Percentiles rank a stretch among this genome's conserved stretches.
phyloP scores from a whole-genome alignment of 345 rosid genomes.

The rapeseed (Brassica napus) region Da-Ae NC_063446.1:30072501-30073000 shows the following conservation, averaged over 20 bases:
- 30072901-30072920: constrained; percentile 45
- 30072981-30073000: constrained; percentile 74
- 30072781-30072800: constrained; percentile 36
- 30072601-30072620: constrained; percentile 39
- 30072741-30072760: constrained; percentile 52
- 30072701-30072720: constrained; percentile 84
- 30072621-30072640: constrained; percentile 60
- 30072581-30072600: constrained; percentile 33
- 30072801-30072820: constrained; percentile 32
- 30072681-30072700: constrained; percentile 36
- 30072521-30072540: background rate
- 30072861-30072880: constrained; percentile 80
- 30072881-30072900: constrained; percentile 94
- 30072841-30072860: constrained; percentile 98
- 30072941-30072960: constrained; percentile 20
- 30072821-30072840: constrained; percentile 94
- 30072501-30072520: background rate
- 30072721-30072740: constrained; percentile 72
- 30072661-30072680: constrained; percentile 56
- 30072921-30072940: constrained; percentile 17
- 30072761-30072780: constrained; percentile 50
- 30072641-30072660: constrained; percentile 63
- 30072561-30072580: constrained; percentile 12
- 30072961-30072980: constrained; percentile 28
- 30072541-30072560: background rate